These are phyloP conservation scores for Loxodes magnus DNA, from an alignment of 73 alveolate species.

Conservation along the genomic window DNA sequence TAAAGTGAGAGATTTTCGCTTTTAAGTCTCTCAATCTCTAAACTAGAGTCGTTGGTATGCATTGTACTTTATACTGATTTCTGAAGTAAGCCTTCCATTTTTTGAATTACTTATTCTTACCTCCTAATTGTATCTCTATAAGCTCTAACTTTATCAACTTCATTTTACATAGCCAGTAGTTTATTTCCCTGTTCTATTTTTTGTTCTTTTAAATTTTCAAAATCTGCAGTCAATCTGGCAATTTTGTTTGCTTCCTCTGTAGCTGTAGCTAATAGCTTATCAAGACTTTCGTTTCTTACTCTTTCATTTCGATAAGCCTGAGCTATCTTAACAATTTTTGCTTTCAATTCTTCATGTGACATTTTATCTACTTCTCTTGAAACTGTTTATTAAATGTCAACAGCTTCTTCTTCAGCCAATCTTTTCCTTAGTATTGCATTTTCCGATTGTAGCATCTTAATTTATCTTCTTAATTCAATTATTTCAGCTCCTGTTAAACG, in stretches of 20 bases:
- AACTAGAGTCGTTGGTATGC: conserved; percentile 86
- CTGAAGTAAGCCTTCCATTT: conserved; percentile 74
- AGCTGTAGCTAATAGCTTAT: conserved; percentile 90
- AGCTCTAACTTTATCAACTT: conserved; percentile 74
- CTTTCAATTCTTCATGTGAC: conserved; percentile 91
- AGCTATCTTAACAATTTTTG: conserved; percentile 92
- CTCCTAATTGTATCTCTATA: conserved; percentile 94
- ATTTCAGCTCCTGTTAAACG: conserved; percentile 95
- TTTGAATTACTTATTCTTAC: conserved; percentile 94
- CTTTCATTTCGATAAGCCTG: conserved; percentile 96
- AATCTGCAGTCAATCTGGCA: conserved; percentile 80
- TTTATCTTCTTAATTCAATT: conserved; percentile 91
- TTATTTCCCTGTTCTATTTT: conserved; percentile 80
- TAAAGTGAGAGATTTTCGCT: conserved; percentile 91
- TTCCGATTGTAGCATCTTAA: conserved; percentile 91
- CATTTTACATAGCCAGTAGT: conserved; percentile 71
- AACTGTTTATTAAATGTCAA: conserved; percentile 85
- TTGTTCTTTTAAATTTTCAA: conserved; percentile 82
- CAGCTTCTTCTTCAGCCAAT: conserved; percentile 90
- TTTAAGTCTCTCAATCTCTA: conserved; percentile 92
- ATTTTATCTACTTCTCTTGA: conserved; percentile 90
- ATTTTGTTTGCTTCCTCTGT: conserved; percentile 93
- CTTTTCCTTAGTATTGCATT: conserved; percentile 89
- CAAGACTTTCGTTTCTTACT: conserved; percentile 93
- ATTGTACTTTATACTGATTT: conserved; percentile 85